Base-by-base conservation (phyloP, 345 rosid genomes). In the Iberis pinnata region DNA sequence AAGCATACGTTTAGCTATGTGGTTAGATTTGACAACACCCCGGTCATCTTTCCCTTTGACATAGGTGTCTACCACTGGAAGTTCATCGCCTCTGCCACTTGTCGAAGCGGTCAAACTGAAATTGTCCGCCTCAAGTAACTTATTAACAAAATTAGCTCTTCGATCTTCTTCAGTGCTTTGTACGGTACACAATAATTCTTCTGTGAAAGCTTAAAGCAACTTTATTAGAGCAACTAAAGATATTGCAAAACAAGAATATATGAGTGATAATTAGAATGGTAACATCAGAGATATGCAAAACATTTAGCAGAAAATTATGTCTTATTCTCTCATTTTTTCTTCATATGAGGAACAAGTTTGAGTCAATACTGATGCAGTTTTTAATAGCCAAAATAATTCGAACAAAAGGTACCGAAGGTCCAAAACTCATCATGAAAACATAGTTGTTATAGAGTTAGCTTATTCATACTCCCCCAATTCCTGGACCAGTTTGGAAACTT, bases 131-230 rank as follows among this genome's bases (percentile, higher is more conserved):
- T 66, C 76, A 78, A 83, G 67, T 68, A 89, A 67, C 61, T 67
- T 53, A 51, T 83, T 80, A 50, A 86, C 95, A 81, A 89, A 89
- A 67, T 68, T 81, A 60, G 78, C 78, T 60, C 90, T 76, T 43
- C 93, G 75, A 39, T 80, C 76, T 58, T 83, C 89, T 65, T 76
- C 83, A 16, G 18, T 56, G 51, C 70, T 80, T 70, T 67, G 78
- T 38, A 69, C 49, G 57, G 65, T 73, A 46, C 61, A 60, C 59
- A 77, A 61, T 37, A 65, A 54, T 56, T 76, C 88, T 65, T 70
- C 95, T 89, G 73, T 35, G 49, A 56, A 51, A 36, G 43, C 45
- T 12, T 39, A 51, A 66, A 48, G 17, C 8, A 67, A 53, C 31
- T 52, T 10, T 20, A 26, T 59, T 38, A 56, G 60, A 55, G 50